phyloP scores from a whole-genome alignment of 2,329 filamentous ascomycete species.

The Tolypocladium paradoxum region DNA sequence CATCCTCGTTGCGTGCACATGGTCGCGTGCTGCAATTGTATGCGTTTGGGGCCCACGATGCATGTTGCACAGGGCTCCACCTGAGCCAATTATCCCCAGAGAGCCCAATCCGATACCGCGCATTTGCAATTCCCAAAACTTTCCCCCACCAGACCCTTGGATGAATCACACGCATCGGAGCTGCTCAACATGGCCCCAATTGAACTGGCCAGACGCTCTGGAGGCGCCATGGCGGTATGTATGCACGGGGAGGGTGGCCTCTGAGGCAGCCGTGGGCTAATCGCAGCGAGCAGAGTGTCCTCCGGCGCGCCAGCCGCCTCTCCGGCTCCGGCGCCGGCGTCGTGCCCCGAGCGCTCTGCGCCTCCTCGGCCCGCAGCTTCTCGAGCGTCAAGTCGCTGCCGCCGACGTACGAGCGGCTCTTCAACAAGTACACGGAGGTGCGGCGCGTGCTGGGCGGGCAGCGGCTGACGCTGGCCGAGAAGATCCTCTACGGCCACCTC shows the following conservation, averaged over 20 bases:
- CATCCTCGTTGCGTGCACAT: not conserved
- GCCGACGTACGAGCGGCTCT: conserved; percentile 74
- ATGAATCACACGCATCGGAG: not conserved
- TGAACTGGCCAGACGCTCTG: conserved; percentile 37
- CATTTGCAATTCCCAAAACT: conserved; percentile 20
- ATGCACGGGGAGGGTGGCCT: not conserved
- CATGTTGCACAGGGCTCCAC: not conserved
- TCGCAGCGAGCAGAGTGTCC: conserved; percentile 21
- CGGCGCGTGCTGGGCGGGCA: conserved; percentile 56
- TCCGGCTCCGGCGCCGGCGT: conserved; percentile 13
- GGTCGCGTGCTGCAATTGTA: not conserved
- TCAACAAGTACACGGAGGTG: conserved; percentile 67
- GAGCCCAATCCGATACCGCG: conserved; percentile 22
- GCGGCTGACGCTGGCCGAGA: conserved; percentile 82
- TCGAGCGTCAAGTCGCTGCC: conserved; percentile 34
- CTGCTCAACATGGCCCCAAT: conserved; percentile 35
- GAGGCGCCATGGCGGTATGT: conserved; percentile 35
- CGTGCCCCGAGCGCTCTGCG: conserved; percentile 2
- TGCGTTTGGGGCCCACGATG: too few relatives aligned
- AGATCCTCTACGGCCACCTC: conserved; percentile 95
- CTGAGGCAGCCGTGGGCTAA: not conserved
- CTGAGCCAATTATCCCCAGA: not conserved
- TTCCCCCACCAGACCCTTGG: not conserved
- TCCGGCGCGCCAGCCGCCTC: conserved; percentile 21
- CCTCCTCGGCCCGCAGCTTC: conserved; percentile 22